Conservation (phyloP, 371 early-diverging fungal genomes). For the Mortierella sp. region DNA sequence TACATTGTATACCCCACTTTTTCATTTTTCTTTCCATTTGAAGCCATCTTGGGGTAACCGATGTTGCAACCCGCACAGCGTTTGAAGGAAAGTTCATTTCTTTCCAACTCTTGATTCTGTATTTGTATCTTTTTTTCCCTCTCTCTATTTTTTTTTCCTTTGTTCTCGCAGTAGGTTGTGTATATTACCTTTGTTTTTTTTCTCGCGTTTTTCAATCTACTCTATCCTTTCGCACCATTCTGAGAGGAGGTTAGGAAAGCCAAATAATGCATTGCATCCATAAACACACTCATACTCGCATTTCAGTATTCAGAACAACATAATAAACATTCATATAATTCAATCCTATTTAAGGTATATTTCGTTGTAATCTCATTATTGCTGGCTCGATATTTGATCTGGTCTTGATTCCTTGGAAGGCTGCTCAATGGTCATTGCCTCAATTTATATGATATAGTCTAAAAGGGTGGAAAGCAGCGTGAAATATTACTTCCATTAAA, state of each 20-base stretch:
- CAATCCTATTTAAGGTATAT: too few species aligned
- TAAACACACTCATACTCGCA: conserved; percentile 9
- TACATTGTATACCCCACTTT: conserved; percentile 49
- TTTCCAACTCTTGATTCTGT: conserved; percentile 33
- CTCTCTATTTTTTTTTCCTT: conserved; percentile 5
- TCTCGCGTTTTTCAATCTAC: conserved; percentile 8
- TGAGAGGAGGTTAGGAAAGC: conserved; percentile 1
- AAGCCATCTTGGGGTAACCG: conserved; percentile 43
- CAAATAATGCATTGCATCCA: conserved; percentile 1
- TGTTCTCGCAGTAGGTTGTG: conserved; percentile 14
- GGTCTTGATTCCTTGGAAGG: too few species aligned
- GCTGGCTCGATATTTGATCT: too few species aligned
- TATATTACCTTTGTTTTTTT: conserved; percentile 4
- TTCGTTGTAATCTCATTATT: too few species aligned
- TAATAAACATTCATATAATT: not conserved
- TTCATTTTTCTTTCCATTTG: conserved; percentile 31
- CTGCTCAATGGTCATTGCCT: too few species aligned
- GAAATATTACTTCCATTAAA: too few species aligned
- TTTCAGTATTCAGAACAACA: conserved; percentile 4
- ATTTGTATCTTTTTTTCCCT: conserved; percentile 36
- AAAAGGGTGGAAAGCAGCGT: too few species aligned
- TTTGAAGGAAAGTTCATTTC: conserved; percentile 27
- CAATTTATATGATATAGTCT: too few species aligned
- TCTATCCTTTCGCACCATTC: not conserved
- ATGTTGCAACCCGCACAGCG: conserved; percentile 49